Conservation (phyloP, 1,284 basidiomycete species). For the Flammula alnicola region DNA sequence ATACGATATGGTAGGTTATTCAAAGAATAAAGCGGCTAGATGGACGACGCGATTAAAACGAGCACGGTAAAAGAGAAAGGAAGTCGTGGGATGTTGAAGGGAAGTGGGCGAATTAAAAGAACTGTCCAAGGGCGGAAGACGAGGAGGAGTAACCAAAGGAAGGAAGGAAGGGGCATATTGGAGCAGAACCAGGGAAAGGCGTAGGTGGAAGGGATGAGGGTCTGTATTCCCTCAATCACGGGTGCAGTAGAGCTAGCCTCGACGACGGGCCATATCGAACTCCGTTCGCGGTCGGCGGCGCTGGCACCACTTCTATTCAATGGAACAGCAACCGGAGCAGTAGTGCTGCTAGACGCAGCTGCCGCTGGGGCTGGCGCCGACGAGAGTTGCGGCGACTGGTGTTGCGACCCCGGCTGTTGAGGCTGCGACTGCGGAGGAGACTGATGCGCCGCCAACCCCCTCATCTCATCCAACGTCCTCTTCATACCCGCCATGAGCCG, state of each 20-base stretch:
- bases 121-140: slow-evolving; percentile 3
- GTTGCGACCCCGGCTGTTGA: slow-evolving; percentile 8
- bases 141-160: not conserved
- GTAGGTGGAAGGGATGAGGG: slow-evolving; percentile 2
- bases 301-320: slow-evolving; percentile 15
- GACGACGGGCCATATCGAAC: slow-evolving; percentile 37
- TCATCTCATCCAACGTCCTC: slow-evolving; percentile 75
- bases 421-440: slow-evolving; percentile 10
- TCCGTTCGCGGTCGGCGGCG: slow-evolving; percentile 18
- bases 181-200: not conserved
- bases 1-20: slow-evolving; percentile 11
- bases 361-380: slow-evolving; percentile 12
- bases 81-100: too few species aligned
- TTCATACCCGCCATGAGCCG: slow-evolving; percentile 70
- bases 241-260: slow-evolving; percentile 21
- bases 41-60: not conserved
- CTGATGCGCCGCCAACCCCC: slow-evolving; percentile 33
- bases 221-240: slow-evolving; percentile 27
- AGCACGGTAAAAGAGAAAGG: not conserved
- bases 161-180: not conserved
- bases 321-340: slow-evolving; percentile 17
- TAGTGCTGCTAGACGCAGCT: slow-evolving; percentile 2
- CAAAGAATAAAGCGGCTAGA: slow-evolving; percentile 8
- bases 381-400: slow-evolving; percentile 16
- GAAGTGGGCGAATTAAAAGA: not conserved